These are phyloP conservation scores for Candida broadrunensis DNA, from an alignment of 805 yeast species.

Conservation along the genomic window DNA sequence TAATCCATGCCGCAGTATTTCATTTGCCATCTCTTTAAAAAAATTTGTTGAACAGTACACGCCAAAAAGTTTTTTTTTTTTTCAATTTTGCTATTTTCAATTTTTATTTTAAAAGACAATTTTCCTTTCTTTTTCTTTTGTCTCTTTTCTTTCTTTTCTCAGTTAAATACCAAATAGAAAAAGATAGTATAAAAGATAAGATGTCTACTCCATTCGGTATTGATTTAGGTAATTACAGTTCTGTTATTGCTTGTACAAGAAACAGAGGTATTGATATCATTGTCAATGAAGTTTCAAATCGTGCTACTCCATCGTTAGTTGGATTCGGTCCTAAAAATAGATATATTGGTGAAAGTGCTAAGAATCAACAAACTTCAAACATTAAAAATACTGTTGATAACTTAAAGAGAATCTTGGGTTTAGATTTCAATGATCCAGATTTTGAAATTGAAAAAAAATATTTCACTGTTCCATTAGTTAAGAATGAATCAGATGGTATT, in stretches of 20 bases:
- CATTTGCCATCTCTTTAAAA: too few relatives aligned
- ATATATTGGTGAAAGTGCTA: constrained; percentile 92
- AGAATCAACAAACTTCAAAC: constrained; percentile 95
- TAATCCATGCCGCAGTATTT: neutral
- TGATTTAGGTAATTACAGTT: constrained; percentile 93
- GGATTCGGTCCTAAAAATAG: constrained; percentile 91
- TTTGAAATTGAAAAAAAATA: constrained; percentile 70
- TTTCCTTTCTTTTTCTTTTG: neutral
- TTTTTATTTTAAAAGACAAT: neutral
- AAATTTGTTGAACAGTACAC: neutral
- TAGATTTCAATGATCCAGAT: constrained; percentile 72
- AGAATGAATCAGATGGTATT: constrained; percentile 61
- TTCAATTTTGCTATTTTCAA: neutral
- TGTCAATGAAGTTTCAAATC: constrained; percentile 97
- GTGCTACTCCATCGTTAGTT: constrained; percentile 87
- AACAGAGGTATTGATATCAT: constrained; percentile 98
- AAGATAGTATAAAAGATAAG: constrained; percentile 10
- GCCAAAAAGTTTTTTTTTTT: neutral
- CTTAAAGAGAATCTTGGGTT: constrained; percentile 88
- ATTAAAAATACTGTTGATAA: constrained; percentile 95
- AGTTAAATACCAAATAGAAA: neutral
- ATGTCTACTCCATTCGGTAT: constrained; percentile 97
- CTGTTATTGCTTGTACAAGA: constrained; percentile 93
- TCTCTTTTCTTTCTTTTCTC: neutral
- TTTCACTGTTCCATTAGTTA: constrained; percentile 69